These are phyloP conservation scores for Russula ochroleuca DNA, from an alignment of 768 basidiomycete species.

Conservation along the genomic window DNA sequence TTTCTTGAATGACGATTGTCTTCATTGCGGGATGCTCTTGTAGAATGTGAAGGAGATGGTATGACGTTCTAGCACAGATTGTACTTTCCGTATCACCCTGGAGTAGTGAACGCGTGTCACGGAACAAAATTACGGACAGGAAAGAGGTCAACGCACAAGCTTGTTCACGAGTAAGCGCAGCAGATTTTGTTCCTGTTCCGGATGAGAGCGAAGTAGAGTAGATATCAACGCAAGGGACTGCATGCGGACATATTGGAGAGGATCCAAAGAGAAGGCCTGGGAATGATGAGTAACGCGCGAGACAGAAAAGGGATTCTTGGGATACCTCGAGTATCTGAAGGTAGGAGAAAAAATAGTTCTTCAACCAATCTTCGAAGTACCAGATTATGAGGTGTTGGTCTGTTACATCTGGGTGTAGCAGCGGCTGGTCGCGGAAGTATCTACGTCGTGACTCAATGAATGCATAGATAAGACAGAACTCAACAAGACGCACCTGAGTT, in stretches of 20 bases:
- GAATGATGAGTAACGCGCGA: not conserved
- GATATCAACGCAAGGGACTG: conserved; percentile 48
- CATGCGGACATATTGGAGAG: conserved; percentile 9
- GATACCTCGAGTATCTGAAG: conserved; percentile 85
- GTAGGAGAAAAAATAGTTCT: conserved; percentile 92
- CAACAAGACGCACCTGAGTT: conserved; percentile 62
- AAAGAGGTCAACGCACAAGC: conserved; percentile 49
- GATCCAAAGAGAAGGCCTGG: conserved; percentile 77
- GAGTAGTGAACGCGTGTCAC: conserved; percentile 2
- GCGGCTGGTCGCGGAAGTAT: conserved; percentile 87
- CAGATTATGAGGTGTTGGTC: conserved; percentile 74
- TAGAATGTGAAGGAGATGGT: conserved; percentile 83
- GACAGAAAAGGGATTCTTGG: conserved; percentile 1
- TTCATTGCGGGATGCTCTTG: conserved; percentile 95
- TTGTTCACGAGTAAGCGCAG: conserved; percentile 92
- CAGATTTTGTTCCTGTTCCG: conserved; percentile 97
- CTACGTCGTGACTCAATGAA: conserved; percentile 38
- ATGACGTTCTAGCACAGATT: conserved; percentile 84
- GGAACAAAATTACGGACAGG: not conserved
- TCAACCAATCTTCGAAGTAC: conserved; percentile 97
- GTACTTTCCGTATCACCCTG: conserved; percentile 88
- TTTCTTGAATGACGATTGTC: conserved; percentile 79
- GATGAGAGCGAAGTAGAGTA: conserved; percentile 79
- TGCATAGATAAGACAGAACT: not conserved
- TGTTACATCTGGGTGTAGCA: conserved; percentile 56